Percentiles rank a stretch among this genome's conserved stretches.
phyloP scores from a whole-genome alignment of 2,329 filamentous ascomycete species.

The Sclerotinia spermophila region DNA sequence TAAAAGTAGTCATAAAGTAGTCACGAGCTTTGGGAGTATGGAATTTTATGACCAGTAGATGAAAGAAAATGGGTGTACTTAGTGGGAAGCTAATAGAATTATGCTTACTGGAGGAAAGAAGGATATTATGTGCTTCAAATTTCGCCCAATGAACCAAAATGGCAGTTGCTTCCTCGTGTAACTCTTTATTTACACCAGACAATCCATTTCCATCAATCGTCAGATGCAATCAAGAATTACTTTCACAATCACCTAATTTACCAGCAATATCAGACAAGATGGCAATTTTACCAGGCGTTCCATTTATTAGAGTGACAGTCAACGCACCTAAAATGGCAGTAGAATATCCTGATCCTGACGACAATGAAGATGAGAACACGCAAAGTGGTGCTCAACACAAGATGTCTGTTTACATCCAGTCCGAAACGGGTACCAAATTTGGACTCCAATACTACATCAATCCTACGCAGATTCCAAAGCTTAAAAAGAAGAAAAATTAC shows the following conservation, averaged over 20 bases:
- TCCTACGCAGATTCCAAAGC: neutral
- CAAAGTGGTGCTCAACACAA: neutral
- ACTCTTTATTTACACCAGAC: neutral
- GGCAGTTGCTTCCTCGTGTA: neutral
- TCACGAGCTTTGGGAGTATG: neutral
- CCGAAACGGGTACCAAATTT: neutral
- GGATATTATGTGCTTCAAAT: neutral
- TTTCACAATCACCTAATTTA: too few species aligned
- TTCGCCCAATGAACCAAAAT: neutral
- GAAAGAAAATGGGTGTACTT: neutral
- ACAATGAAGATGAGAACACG: neutral
- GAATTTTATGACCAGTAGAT: neutral
- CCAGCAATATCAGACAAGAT: neutral
- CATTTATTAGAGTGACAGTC: constrained; percentile 2
- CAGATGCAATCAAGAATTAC: neutral
- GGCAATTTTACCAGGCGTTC: constrained; percentile 7
- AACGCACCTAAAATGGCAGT: neutral
- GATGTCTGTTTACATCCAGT: constrained; percentile 11
- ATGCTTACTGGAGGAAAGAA: neutral
- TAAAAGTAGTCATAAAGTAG: too few species aligned
- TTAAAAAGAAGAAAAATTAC: neutral
- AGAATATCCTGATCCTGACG: constrained; percentile 8
- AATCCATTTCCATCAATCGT: neutral
- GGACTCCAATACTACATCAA: neutral
- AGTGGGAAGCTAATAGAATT: neutral